Evolutionary conservation across 2,329 filamentous ascomycete genomes (phyloP), one percentile per base, ranked within the genome.

Genomic region (Ceratocystis destructans): DNA sequence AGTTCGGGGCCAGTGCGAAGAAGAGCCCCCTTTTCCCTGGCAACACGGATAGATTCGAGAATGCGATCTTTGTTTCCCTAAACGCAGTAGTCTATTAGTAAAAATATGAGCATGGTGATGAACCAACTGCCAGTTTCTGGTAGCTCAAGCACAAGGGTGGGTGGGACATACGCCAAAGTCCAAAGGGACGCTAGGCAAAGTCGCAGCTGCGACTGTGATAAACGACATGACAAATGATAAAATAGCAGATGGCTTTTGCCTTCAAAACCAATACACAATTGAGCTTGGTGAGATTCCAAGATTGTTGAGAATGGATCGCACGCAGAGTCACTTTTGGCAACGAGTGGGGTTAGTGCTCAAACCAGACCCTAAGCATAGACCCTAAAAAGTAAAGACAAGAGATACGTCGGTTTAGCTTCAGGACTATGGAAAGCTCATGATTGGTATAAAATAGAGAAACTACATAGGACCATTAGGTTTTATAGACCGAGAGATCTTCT

Each of bases 1-100:
- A 69, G 65, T 62, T 78, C 83, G 1, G 80, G 83, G 2, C 83
- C 83, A 1, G 82, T 79, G 64, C 86, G 79, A n/a, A 88, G 74
- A 8, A 78, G 81, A n/a, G 86, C 85, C 31, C 84, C 83, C 2
- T 78, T 77, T 61, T 76, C 76, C 73, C 88, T 88, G 20, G 86
- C 84, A 31, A 75, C 70, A 45, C 75, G 77, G 70, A 88, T 85
- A 66, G 82, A 84, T 72, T 87, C 78, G 20, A 85, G 79, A 69
- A 89, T 88, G 20, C 87, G 78, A 62, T 80, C 78, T 1, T 78
- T 74, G 71, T 89, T 89, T 46, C 85, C 85, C 66, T 68, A 63
- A 25, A n/a, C 17, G 3, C 12, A 28, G 48, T 1, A 53, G 20
- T 25, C 22, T 15, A 3, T 53, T 53, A 25, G 48, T 53, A 28